Conservation (phyloP, 768 basidiomycete genomes). For the Suillus fuscotomentosus region DNA sequence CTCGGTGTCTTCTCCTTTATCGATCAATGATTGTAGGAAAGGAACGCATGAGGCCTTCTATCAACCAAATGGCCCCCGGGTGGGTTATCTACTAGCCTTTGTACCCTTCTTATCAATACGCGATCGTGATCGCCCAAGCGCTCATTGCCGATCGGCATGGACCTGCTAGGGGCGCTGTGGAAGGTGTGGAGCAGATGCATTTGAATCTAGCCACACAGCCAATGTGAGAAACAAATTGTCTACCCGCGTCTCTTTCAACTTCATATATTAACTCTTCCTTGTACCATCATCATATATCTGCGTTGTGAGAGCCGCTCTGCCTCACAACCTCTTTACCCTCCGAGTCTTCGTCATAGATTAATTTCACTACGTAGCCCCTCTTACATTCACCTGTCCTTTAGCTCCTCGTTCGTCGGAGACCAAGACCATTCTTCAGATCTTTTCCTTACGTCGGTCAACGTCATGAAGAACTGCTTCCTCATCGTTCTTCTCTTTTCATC, state of each 20-base stretch:
- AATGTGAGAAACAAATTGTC: background rate
- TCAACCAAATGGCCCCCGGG: background rate
- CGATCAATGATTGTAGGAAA: background rate
- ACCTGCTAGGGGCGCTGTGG: background rate
- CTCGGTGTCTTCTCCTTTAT: background rate
- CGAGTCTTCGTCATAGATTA: conserved; percentile 3
- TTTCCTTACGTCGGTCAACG: background rate
- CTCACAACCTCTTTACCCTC: background rate
- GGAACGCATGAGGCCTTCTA: background rate
- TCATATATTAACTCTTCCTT: background rate
- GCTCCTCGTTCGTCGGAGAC: background rate
- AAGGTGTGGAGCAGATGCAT: background rate
- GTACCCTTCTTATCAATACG: background rate
- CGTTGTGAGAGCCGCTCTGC: background rate
- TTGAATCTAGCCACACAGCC: background rate
- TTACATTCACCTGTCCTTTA: background rate
- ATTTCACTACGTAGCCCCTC: background rate
- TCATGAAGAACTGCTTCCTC: conserved; percentile 6
- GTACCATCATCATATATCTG: background rate
- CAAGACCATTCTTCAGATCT: background rate
- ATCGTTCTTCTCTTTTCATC: conserved; percentile 1
- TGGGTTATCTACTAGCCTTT: too few species aligned
- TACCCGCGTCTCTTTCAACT: background rate
- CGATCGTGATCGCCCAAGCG: background rate
- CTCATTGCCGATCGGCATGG: background rate